Evolutionary conservation across 352 stramenopile species (phyloP).

Genomic region (Phytophthora rubi): DNA sequence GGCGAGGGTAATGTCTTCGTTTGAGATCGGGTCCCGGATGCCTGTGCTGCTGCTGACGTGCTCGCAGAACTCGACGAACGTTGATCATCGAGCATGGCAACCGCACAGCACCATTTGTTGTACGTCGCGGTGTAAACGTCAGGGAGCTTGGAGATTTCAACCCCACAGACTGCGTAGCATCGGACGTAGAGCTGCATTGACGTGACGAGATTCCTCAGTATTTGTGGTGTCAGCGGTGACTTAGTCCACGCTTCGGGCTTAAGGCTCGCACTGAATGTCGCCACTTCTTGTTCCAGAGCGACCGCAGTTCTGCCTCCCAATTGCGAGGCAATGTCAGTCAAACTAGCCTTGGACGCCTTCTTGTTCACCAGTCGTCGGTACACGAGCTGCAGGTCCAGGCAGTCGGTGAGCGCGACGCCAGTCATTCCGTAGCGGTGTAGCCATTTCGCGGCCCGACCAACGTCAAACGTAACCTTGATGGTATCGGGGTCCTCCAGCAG

Average conservation of each 20-base stretch:
- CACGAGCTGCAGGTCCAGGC: slow-evolving; percentile 5
- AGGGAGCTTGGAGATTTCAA: neutral
- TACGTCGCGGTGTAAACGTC: neutral
- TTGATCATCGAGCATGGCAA: neutral
- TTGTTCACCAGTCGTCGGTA: neutral
- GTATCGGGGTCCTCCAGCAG: slow-evolving; percentile 12
- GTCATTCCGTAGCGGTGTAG: slow-evolving; percentile 1
- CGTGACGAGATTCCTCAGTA: neutral
- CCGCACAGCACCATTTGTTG: neutral
- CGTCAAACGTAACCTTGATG: slow-evolving; percentile 19
- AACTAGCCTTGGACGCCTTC: neutral
- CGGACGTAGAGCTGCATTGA: slow-evolving; percentile 1
- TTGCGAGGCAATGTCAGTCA: neutral
- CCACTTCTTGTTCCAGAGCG: neutral
- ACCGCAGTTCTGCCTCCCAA: neutral
- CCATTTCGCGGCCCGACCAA: slow-evolving; percentile 11
- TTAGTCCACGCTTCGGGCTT: slow-evolving; percentile 3
- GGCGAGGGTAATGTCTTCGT: neutral
- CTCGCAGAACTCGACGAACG: no score
- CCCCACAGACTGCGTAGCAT: slow-evolving; percentile 1
- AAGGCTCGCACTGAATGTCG: neutral
- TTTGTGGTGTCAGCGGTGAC: neutral
- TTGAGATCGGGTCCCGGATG: neutral
- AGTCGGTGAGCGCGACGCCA: neutral
- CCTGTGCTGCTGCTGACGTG: no score